These are phyloP conservation scores for Pleurotus salmoneostramineus DNA, from an alignment of 768 basidiomycete genomes.

Conservation along the genomic window DNA sequence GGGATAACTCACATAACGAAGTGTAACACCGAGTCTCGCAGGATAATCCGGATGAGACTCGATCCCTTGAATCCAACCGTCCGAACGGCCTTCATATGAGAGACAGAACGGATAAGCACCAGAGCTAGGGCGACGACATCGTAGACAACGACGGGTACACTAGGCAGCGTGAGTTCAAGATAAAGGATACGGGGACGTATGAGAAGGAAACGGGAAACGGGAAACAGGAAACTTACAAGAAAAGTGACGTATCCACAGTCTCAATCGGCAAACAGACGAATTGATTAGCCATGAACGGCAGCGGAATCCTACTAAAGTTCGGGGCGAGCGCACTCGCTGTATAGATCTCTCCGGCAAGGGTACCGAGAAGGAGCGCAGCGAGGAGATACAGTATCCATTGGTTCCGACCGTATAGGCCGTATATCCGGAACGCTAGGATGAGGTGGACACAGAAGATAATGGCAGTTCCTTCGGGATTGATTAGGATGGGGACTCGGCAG, in stretches of 20 bases:
- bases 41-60: neutral
- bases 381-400: neutral
- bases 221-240: neutral
- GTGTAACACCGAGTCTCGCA: neutral
- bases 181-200: neutral
- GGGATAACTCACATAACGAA: neutral
- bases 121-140: neutral
- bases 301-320: neutral
- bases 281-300: neutral
- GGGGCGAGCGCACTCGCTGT: neutral
- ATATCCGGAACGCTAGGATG: conserved; percentile 3
- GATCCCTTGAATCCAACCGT: neutral
- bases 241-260: neutral
- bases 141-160: neutral
- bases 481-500: too few relatives aligned
- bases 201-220: neutral
- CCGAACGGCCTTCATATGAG: neutral
- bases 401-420: neutral
- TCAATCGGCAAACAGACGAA: conserved; percentile 4
- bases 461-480: neutral
- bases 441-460: conserved; percentile 3
- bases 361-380: neutral
- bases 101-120: neutral
- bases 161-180: neutral
- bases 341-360: neutral